Percentiles rank a stretch among this genome's conserved stretches.
Evolutionary conservation across 108 stramenopile genomes (phyloP).

Genomic region (Pseudonitzschia multiseries): DNA sequence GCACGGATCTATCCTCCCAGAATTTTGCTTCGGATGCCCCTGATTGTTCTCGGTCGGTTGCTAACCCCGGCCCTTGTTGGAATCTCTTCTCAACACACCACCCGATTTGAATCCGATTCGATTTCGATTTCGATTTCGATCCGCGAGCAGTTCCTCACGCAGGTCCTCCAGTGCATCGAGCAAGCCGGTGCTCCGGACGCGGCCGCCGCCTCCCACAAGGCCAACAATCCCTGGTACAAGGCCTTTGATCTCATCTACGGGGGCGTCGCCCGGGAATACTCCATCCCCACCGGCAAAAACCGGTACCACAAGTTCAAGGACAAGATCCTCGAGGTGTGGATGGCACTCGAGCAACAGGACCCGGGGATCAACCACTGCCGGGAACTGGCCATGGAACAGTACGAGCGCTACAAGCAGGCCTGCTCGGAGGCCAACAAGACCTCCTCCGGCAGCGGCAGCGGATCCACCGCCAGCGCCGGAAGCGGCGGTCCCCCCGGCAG

Average conservation of each 20-base stretch:
- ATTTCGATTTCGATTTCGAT: not conserved
- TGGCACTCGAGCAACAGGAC: slow-evolving; percentile 26
- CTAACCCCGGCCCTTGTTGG: not conserved
- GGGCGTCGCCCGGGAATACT: slow-evolving; percentile 34
- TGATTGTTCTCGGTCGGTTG: too few relatives aligned
- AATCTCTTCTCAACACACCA: slow-evolving; percentile 6
- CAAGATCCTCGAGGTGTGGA: slow-evolving; percentile 52
- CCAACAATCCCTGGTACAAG: slow-evolving; percentile 38
- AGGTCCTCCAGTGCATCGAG: slow-evolving; percentile 36
- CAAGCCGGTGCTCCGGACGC: slow-evolving; percentile 23
- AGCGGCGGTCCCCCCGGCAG: slow-evolving; percentile 4
- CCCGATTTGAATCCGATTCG: too few relatives aligned
- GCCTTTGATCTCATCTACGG: slow-evolving; percentile 39
- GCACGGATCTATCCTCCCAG: too few relatives aligned
- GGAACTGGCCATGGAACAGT: slow-evolving; percentile 20
- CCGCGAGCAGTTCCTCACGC: slow-evolving; percentile 25
- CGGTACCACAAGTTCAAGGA: slow-evolving; percentile 58
- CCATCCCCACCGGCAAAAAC: slow-evolving; percentile 46
- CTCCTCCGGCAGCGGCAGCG: not conserved
- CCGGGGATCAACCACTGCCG: slow-evolving; percentile 27
- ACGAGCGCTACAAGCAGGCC: slow-evolving; percentile 22
- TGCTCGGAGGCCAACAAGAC: slow-evolving; percentile 22
- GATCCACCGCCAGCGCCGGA: too few relatives aligned
- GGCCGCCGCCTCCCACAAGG: slow-evolving; percentile 36
- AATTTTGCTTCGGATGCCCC: too few relatives aligned